Evolutionary conservation across 2,329 filamentous ascomycete genomes (phyloP).

Genomic region (Fusarium piperis): DNA sequence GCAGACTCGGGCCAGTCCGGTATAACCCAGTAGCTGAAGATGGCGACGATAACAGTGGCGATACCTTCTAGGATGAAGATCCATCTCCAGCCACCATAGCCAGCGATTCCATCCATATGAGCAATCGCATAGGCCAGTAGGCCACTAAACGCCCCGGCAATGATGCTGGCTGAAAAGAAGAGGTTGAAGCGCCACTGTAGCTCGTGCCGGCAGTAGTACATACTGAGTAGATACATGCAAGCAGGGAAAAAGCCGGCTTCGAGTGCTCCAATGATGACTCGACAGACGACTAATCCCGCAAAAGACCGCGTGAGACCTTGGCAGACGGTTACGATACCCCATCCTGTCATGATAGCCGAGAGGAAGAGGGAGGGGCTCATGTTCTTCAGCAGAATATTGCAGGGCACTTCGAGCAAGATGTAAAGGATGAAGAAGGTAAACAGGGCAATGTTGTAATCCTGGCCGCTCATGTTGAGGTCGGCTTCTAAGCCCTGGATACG

Average conservation of each 20-base stretch:
- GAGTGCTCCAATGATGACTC: constrained; percentile 2
- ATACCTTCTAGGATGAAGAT: not conserved
- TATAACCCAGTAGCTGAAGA: not conserved
- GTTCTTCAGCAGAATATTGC: constrained; percentile 56
- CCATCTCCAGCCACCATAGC: not conserved
- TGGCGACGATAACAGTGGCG: not conserved
- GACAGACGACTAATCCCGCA: not conserved
- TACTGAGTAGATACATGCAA: constrained; percentile 8
- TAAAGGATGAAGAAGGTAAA: constrained; percentile 72
- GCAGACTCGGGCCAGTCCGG: constrained; percentile 3
- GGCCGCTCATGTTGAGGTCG: constrained; percentile 4
- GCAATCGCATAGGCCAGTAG: not conserved
- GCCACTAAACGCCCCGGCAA: not conserved
- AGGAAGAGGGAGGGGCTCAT: constrained; percentile 4
- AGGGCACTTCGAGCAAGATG: constrained; percentile 70
- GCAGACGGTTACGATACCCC: constrained; percentile 4
- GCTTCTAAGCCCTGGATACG: constrained; percentile 10
- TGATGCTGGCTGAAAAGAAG: constrained; percentile 2
- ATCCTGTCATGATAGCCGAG: not conserved
- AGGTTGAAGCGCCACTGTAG: constrained; percentile 12
- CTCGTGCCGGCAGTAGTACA: constrained; percentile 13
- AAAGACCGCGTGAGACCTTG: not conserved
- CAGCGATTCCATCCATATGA: not conserved
- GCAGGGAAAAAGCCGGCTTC: constrained; percentile 15
- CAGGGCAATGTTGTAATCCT: constrained; percentile 60